A percentile compares a stretch with the other conserved stretches of the same genome.
phyloP scores from a whole-genome alignment of 2,329 filamentous ascomycete species.

The Zymoseptoria ardabiliae region DNA sequence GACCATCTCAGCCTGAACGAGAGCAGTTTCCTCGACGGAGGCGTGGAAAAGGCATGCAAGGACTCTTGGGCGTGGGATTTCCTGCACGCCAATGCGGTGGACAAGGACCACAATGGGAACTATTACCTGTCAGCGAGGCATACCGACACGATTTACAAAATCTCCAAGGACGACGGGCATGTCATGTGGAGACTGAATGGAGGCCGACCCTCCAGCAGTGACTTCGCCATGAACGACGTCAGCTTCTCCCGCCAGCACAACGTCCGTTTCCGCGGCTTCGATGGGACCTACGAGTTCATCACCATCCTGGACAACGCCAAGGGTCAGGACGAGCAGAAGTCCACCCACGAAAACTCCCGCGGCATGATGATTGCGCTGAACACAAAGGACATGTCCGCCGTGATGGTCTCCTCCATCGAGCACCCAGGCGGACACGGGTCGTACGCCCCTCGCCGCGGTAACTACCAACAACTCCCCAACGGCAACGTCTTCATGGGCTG shows the following conservation, averaged over 20 bases:
- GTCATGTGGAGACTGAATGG: constrained; percentile 43
- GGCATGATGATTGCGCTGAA: constrained; percentile 15
- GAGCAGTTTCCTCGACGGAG: constrained; percentile 9
- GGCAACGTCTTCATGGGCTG: constrained; percentile 49
- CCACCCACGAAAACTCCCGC: constrained; percentile 11
- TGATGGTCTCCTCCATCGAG: constrained; percentile 8
- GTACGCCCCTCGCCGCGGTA: constrained; percentile 34
- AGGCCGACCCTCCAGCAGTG: not conserved
- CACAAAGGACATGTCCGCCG: constrained; percentile 7
- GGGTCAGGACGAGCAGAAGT: constrained; percentile 9
- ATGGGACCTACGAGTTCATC: constrained; percentile 39
- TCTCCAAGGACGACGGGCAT: constrained; percentile 40
- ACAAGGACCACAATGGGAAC: constrained; percentile 41
- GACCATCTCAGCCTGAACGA: constrained; percentile 13
- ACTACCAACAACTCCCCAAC: constrained; percentile 39
- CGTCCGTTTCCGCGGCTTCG: constrained; percentile 35
- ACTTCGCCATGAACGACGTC: constrained; percentile 11
- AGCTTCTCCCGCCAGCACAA: constrained; percentile 44
- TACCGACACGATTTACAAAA: constrained; percentile 39
- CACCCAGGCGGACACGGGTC: constrained; percentile 27
- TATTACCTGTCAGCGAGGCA: constrained; percentile 48
- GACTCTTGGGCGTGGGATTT: constrained; percentile 11
- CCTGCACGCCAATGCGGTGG: constrained; percentile 32
- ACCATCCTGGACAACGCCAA: constrained; percentile 46
- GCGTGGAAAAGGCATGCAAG: constrained; percentile 4